These are phyloP conservation scores for Candida maris DNA, from an alignment of 805 yeast genomes.

Conservation along the genomic window DNA sequence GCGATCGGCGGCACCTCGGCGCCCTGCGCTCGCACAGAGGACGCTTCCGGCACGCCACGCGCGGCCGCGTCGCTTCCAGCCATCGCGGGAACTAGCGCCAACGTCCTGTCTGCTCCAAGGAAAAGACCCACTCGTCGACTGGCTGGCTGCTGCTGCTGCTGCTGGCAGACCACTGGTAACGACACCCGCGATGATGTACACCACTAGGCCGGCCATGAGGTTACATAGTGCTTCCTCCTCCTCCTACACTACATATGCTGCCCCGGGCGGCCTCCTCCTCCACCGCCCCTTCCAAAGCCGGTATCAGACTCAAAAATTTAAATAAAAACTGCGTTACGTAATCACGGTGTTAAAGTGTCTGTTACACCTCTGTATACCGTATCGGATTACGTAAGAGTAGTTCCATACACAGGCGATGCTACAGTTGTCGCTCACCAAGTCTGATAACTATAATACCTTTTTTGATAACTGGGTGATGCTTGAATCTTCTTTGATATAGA, in stretches of 20 bases:
- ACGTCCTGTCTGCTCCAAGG: not conserved
- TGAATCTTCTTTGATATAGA: not conserved
- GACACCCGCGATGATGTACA: too few relatives aligned
- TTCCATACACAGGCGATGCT: not conserved
- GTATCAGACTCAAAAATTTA: slow-evolving; percentile 1
- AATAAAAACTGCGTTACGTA: not conserved
- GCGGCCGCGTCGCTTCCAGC: not conserved
- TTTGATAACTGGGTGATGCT: not conserved
- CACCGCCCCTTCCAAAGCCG: too few relatives aligned
- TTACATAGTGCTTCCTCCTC: too few relatives aligned
- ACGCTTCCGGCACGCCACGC: too few relatives aligned
- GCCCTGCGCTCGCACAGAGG: slow-evolving; percentile 1
- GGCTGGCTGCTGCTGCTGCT: not conserved
- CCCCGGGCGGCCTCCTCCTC: too few relatives aligned
- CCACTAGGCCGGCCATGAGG: too few relatives aligned
- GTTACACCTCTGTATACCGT: slow-evolving; percentile 1
- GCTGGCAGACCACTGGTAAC: too few relatives aligned
- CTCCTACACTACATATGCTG: too few relatives aligned
- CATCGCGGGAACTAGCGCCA: not conserved
- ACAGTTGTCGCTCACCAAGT: not conserved
- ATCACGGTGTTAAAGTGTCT: not conserved
- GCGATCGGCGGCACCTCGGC: slow-evolving; percentile 3
- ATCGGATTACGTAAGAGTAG: not conserved
- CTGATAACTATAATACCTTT: slow-evolving; percentile 1
- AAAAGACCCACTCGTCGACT: not conserved